phyloP scores from a whole-genome alignment of 208 protist genomes.

The Acanthamoeba triangularis region DNA sequence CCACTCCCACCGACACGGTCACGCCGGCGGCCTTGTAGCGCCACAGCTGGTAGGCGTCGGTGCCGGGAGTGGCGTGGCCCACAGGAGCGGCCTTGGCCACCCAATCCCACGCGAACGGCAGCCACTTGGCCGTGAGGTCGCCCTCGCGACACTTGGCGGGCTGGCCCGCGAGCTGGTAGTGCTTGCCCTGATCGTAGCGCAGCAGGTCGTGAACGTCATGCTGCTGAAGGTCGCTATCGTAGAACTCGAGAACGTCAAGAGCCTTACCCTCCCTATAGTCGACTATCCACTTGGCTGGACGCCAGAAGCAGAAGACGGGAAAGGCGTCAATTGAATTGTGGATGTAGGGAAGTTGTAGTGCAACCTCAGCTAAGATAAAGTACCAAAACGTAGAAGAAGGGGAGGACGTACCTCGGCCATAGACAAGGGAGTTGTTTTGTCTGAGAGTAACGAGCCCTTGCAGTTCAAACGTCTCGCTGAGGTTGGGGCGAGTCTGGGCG shows the following conservation, averaged over 20 bases:
- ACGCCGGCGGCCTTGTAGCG: not conserved
- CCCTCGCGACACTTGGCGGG: not conserved
- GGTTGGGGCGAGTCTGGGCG: not conserved
- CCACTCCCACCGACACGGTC: not conserved
- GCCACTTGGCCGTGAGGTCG: not conserved
- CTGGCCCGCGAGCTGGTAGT: not conserved
- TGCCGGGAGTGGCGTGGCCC: not conserved
- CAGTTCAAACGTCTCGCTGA: conserved; percentile 23
- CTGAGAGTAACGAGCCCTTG: not conserved
- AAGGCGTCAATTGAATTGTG: not conserved
- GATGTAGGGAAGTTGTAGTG: not conserved
- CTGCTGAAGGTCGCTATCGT: not conserved
- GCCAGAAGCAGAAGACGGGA: not conserved
- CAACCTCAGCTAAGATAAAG: too few species aligned
- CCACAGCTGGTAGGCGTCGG: not conserved
- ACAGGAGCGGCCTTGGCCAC: not conserved
- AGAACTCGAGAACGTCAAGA: not conserved
- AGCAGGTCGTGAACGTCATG: not conserved
- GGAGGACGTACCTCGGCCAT: not conserved
- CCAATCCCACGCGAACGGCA: not conserved
- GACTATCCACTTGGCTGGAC: not conserved
- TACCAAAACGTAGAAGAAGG: not conserved
- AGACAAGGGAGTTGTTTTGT: not conserved
- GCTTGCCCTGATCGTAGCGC: not conserved
- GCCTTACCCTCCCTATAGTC: not conserved